Percentiles rank a stretch among this genome's conserved stretches.
These are phyloP conservation scores for Coemansia sp. DNA, from an alignment of 192 early-diverging fungal species.

Conservation along the genomic window DNA sequence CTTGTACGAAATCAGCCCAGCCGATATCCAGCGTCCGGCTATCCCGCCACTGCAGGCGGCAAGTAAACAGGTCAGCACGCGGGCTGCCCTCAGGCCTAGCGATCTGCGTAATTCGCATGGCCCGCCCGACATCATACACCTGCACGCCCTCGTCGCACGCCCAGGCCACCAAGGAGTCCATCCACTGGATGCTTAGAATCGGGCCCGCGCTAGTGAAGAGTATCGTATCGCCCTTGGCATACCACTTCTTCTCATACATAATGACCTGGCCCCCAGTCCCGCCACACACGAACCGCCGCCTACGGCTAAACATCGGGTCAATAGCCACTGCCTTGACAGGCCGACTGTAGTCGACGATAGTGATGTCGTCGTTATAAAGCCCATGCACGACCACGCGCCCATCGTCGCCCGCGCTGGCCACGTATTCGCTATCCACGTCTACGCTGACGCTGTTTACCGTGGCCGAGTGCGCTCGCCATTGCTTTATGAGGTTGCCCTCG, in stretches of 20 bases:
- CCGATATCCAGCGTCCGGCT: conserved; percentile 79
- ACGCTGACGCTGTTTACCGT: conserved; percentile 87
- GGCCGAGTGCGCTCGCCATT: conserved; percentile 78
- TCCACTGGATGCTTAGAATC: conserved; percentile 85
- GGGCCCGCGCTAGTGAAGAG: conserved; percentile 88
- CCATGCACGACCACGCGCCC: conserved; percentile 85
- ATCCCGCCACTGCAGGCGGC: conserved; percentile 83
- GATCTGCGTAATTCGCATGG: conserved; percentile 80
- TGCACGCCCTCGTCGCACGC: conserved; percentile 88
- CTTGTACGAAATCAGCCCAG: conserved; percentile 92
- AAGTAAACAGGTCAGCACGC: conserved; percentile 78
- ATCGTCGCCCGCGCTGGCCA: conserved; percentile 91
- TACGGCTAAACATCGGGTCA: conserved; percentile 82
- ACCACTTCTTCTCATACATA: conserved; percentile 84
- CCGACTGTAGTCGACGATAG: conserved; percentile 74
- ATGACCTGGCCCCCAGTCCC: conserved; percentile 86
- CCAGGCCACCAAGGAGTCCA: conserved; percentile 85
- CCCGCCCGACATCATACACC: conserved; percentile 73
- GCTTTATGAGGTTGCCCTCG: conserved; percentile 85
- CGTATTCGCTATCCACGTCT: conserved; percentile 81
- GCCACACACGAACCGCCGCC: conserved; percentile 83
- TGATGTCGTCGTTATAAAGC: conserved; percentile 72
- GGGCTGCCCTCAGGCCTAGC: conserved; percentile 76
- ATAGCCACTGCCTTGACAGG: conserved; percentile 88
- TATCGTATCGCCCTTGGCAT: conserved; percentile 70